phyloP scores from a whole-genome alignment of 164 flowering plant species.

The Chimonanthus praecox region DNA sequence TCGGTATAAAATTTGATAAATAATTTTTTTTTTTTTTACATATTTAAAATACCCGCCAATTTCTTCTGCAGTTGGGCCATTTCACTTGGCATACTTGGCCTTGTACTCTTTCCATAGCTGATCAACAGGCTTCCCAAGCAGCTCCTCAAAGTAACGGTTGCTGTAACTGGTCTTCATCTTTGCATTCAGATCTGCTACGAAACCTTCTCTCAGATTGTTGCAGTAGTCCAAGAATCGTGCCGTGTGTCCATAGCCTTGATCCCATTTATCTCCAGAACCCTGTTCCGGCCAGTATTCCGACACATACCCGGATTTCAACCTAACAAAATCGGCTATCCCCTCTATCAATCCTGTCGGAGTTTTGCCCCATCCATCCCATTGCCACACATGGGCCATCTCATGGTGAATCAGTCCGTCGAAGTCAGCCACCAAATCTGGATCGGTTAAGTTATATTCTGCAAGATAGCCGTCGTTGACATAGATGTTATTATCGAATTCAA shows the following conservation, averaged over 20 bases:
- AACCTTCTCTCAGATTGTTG: conserved; percentile 40
- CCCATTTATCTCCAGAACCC: conserved; percentile 45
- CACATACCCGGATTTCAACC: conserved; percentile 42
- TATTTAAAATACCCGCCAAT: too few relatives aligned
- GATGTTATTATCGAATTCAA: conserved; percentile 30
- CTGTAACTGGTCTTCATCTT: conserved; percentile 45
- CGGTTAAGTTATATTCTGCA: conserved; percentile 16
- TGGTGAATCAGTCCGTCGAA: conserved; percentile 51
- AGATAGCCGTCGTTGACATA: conserved; percentile 39
- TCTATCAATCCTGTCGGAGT: conserved; percentile 38
- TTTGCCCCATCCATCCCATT: conserved; percentile 42
- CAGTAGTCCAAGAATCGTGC: conserved; percentile 70
- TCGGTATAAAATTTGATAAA: too few relatives aligned
- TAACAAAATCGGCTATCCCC: conserved; percentile 15
- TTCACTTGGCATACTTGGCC: too few relatives aligned
- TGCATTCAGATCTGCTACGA: conserved; percentile 54
- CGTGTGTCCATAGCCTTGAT: conserved; percentile 64
- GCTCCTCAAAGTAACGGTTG: too few relatives aligned
- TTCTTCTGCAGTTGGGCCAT: too few relatives aligned
- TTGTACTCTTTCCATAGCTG: too few relatives aligned
- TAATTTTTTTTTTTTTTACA: too few relatives aligned
- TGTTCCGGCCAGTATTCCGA: conserved; percentile 52
- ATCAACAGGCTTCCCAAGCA: too few relatives aligned
- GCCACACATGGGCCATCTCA: conserved; percentile 60
- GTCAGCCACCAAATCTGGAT: conserved; percentile 39